Conservation (phyloP, 306 rosid species). For the Chamaecrista fasciculata region DNA sequence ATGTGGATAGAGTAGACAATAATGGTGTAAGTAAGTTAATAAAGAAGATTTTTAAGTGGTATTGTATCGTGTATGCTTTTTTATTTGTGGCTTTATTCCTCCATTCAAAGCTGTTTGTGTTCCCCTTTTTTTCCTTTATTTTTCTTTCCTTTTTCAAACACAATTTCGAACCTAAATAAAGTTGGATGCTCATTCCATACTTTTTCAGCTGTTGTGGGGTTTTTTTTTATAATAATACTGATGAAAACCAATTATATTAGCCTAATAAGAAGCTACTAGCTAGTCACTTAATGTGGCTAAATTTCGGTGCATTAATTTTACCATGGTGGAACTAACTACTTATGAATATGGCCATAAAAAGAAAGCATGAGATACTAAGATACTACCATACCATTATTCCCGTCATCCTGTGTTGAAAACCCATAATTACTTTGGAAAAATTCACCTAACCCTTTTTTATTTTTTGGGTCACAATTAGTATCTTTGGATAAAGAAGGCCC, state of each 20-base stretch:
- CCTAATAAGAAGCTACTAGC: neutral
- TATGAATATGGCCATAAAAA: neutral
- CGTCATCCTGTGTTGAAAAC: no score
- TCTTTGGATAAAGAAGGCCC: neutral
- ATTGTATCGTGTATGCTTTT: no score
- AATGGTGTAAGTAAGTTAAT: neutral
- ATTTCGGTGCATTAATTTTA: neutral
- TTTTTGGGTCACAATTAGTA: neutral
- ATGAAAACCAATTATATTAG: constrained; percentile 3
- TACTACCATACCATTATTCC: no score
- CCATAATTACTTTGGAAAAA: no score
- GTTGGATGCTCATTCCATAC: neutral
- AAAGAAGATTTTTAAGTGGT: constrained; percentile 11
- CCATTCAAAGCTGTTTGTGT: constrained; percentile 16
- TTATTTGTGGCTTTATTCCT: constrained; percentile 40
- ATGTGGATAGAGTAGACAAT: constrained; percentile 17
- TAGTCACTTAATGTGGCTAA: neutral
- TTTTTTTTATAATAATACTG: no score
- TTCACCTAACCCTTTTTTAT: no score
- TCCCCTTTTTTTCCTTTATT: constrained; percentile 12
- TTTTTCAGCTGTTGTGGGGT: neutral
- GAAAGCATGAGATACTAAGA: no score
- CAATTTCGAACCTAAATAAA: neutral
- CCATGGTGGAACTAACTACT: neutral
- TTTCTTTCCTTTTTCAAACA: constrained; percentile 15